Base-by-base conservation (phyloP, 176 grass and related monocot genomes). In the Oropetium thomaeum region DNA sequence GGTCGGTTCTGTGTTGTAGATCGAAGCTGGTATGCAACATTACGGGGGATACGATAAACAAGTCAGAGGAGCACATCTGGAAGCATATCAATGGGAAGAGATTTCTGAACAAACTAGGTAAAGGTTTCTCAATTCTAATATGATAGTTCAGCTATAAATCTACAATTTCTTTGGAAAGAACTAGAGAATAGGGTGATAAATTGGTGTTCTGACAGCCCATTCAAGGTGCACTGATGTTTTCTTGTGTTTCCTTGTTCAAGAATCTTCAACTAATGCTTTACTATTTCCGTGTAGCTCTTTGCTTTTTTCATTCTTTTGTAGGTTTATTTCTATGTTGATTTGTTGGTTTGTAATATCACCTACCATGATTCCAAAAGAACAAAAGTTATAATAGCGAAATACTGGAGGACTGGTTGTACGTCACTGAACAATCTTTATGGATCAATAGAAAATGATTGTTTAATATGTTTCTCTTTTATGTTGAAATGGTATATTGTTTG, bases 11-110 rank as follows among this genome's bases (percentile, higher is more conserved):
- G 11, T 28, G 12, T 79, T 52, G 25, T 79, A 92, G 96, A 75
- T 92, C 86, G 2, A 85, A 98, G 79, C 71, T 94, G 4, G 25
- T 98, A 32, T 95, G 96, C 85, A 92, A 90, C 81, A 76, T 98
- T 59, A 98, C 96, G 4, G 91, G 91, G 28, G 96, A 88, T 14
- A 79, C 68, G 0, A 55, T 98, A 33, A 98, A 98, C 76, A 98
- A 90, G 45, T 69, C 84, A 13, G 91, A 98, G 79, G 91, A 92
- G 47, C 96, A 98, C 70, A 90, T 95, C 77, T 98, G 96, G 96
- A 98, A 98, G 84, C 95, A 98, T 68, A 87, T 94, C 63, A 94
- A 83, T 29, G 95, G 95, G 68, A 94, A 83, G 82, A 94, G 89
- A 41, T 94, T 98, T 77, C 78, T 83, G 10, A 94, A 94, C 33